These are phyloP conservation scores for Ophiostoma novo-ulmi DNA, from an alignment of 2,329 filamentous ascomycete species.

Conservation along the genomic window DNA sequence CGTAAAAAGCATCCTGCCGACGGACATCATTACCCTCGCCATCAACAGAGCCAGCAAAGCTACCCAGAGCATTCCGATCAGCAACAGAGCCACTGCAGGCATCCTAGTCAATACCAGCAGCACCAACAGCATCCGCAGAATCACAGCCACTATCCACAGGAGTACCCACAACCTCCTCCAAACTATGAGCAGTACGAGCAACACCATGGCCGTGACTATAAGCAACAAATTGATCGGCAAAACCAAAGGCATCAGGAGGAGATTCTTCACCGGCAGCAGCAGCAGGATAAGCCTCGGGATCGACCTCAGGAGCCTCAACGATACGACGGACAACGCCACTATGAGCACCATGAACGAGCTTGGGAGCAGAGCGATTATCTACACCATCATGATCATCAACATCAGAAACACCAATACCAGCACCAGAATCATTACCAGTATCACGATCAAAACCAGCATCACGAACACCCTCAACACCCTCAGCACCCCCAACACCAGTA, in stretches of 20 bases:
- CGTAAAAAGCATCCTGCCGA: background rate
- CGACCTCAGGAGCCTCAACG: background rate
- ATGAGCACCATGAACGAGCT: background rate
- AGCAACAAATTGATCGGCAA: background rate
- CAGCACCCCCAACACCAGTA: background rate
- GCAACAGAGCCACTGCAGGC: background rate
- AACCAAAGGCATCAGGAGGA: background rate
- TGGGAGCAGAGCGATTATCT: background rate
- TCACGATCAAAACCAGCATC: background rate
- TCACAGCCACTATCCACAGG: too few species aligned
- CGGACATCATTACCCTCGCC: background rate
- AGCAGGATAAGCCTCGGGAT: background rate
- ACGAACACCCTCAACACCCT: background rate
- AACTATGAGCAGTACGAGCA: slow-evolving; percentile 2
- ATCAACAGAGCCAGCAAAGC: background rate
- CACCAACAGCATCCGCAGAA: background rate
- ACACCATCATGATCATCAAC: background rate
- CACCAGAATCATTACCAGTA: background rate
- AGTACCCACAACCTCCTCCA: background rate
- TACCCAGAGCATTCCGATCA: background rate
- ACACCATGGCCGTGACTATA: background rate
- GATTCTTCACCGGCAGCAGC: background rate
- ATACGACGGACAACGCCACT: background rate
- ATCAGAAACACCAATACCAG: background rate
- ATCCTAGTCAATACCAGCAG: background rate